Evolutionary conservation across 2,329 filamentous ascomycete species (phyloP).

Genomic region (Epichloe aotearoae): DNA sequence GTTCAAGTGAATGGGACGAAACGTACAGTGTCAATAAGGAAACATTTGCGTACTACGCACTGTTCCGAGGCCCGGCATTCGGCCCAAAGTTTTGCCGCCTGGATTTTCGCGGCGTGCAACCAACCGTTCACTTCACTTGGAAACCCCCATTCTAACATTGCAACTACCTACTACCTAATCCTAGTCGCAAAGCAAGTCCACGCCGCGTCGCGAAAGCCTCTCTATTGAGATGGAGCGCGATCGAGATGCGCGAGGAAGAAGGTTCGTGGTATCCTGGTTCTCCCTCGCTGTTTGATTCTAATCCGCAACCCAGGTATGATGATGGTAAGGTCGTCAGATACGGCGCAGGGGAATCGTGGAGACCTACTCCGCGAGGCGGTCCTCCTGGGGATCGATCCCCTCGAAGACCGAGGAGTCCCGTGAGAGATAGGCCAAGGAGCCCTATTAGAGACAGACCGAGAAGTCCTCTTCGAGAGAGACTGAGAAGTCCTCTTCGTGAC

Average conservation of each 20-base stretch:
- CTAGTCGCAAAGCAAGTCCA: not conserved
- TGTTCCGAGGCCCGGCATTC: not conserved
- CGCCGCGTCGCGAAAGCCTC: not conserved
- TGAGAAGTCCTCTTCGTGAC: slow-evolving; percentile 9
- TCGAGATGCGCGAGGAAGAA: slow-evolving; percentile 21
- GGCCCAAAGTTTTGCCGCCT: not conserved
- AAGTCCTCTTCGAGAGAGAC: slow-evolving; percentile 17
- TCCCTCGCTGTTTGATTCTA: not conserved
- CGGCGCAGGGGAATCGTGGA: slow-evolving; percentile 48
- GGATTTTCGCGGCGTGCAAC: not conserved
- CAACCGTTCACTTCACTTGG: no score
- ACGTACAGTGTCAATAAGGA: not conserved
- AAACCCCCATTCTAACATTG: not conserved
- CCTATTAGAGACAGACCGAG: slow-evolving; percentile 7
- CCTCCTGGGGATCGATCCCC: slow-evolving; percentile 29
- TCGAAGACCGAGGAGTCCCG: slow-evolving; percentile 20
- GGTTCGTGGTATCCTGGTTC: slow-evolving; percentile 12
- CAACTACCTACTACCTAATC: not conserved
- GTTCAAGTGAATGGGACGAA: no score
- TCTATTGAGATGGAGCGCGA: slow-evolving; percentile 22
- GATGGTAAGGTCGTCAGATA: slow-evolving; percentile 50
- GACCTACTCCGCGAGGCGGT: slow-evolving; percentile 36
- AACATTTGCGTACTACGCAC: not conserved
- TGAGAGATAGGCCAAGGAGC: slow-evolving; percentile 16
- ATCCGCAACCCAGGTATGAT: slow-evolving; percentile 33